These are phyloP conservation scores for Fusarium heterosporum DNA, from an alignment of 2,329 filamentous ascomycete species.

Conservation along the genomic window DNA sequence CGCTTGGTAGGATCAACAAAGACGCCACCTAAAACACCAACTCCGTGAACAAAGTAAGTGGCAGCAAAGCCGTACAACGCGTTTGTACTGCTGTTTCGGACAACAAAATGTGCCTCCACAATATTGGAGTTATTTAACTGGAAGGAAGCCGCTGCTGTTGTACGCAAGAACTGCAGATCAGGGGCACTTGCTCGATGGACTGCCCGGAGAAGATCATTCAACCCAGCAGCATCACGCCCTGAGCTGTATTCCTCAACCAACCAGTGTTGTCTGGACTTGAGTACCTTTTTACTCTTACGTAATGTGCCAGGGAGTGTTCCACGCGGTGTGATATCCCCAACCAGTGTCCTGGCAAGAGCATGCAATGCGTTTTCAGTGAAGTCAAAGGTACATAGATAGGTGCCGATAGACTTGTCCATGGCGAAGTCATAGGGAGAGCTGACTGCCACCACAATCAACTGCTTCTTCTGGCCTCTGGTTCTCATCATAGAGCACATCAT, in stretches of 20 bases:
- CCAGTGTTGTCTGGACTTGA: constrained; percentile 94
- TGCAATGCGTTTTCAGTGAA: constrained; percentile 93
- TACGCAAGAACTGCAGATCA: constrained; percentile 75
- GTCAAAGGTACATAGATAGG: constrained; percentile 95
- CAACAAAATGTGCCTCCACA: constrained; percentile 88
- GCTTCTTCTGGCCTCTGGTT: constrained; percentile 84
- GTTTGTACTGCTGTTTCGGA: constrained; percentile 92
- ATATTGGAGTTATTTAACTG: constrained; percentile 77
- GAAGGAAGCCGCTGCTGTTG: constrained; percentile 79
- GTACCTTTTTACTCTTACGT: constrained; percentile 85
- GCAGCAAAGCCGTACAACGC: constrained; percentile 93
- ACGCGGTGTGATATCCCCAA: constrained; percentile 75
- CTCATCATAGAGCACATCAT: constrained; percentile 92
- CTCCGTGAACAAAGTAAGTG: constrained; percentile 80
- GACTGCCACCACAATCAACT: constrained; percentile 89
- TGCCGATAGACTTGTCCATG: constrained; percentile 89
- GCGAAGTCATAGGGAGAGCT: constrained; percentile 98
- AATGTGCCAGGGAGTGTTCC: constrained; percentile 78
- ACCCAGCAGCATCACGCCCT: constrained; percentile 76
- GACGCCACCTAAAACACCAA: constrained; percentile 84
- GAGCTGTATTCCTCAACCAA: constrained; percentile 90
- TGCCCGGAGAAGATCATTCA: constrained; percentile 79
- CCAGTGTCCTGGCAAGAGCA: constrained; percentile 83
- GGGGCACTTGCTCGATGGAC: constrained; percentile 75
- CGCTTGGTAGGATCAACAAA: constrained; percentile 89